Evolutionary conservation across 306 rosid species (phyloP).

Genomic region (Quillaja saponaria): DNA sequence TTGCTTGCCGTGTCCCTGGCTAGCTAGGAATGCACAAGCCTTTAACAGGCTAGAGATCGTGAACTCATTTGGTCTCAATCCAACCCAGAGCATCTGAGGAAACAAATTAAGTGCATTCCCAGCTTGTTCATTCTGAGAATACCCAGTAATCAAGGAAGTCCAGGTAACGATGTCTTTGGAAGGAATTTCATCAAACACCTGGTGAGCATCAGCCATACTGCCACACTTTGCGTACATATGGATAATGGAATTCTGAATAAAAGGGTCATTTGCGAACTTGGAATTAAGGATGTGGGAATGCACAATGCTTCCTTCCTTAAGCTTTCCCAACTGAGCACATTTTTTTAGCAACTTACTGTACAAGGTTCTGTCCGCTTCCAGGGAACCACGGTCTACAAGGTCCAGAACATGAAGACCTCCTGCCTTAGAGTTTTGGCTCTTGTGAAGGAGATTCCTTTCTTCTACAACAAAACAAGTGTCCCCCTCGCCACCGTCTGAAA

Average conservation of each 20-base stretch:
- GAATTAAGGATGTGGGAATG: slow-evolving; percentile 42
- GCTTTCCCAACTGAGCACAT: slow-evolving; percentile 46
- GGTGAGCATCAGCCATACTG: slow-evolving; percentile 36
- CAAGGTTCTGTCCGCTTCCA: slow-evolving; percentile 35
- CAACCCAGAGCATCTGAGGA: slow-evolving; percentile 33
- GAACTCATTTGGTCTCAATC: slow-evolving; percentile 40
- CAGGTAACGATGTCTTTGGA: slow-evolving; percentile 40
- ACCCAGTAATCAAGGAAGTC: slow-evolving; percentile 57
- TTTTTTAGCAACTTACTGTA: slow-evolving; percentile 37
- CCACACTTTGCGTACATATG: slow-evolving; percentile 44
- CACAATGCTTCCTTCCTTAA: slow-evolving; percentile 41
- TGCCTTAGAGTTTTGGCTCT: slow-evolving; percentile 27
- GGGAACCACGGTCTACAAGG: slow-evolving; percentile 40
- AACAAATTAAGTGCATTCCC: slow-evolving; percentile 38
- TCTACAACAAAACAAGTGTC: no score
- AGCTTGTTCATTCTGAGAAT: slow-evolving; percentile 42
- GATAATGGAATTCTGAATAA: slow-evolving; percentile 38
- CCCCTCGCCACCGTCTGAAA: no score
- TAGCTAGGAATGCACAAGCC: slow-evolving; percentile 32
- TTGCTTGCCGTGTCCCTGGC: slow-evolving; percentile 41
- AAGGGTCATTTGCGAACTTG: slow-evolving; percentile 24
- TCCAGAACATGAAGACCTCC: slow-evolving; percentile 45
- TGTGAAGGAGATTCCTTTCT: slow-evolving; percentile 37
- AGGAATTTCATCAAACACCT: slow-evolving; percentile 41
- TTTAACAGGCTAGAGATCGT: slow-evolving; percentile 45